phyloP scores from a whole-genome alignment of 495 filamentous ascomycete genomes.

The Talaromyces wortmannii region DNA sequence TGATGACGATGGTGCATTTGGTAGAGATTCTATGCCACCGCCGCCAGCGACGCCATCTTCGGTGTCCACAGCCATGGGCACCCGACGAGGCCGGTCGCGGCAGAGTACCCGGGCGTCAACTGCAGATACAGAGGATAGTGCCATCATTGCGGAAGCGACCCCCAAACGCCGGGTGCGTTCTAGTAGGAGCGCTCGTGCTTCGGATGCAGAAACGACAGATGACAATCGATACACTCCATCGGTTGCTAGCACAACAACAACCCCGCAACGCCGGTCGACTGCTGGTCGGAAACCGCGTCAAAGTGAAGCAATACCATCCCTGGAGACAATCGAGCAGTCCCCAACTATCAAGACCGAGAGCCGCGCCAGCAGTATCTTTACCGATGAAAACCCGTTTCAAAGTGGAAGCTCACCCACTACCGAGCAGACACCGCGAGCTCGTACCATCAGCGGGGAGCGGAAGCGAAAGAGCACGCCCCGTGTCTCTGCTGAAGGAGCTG shows the following conservation, averaged over 20 bases:
- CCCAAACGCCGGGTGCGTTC: constrained; percentile 33
- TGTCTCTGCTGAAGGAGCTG: constrained; percentile 28
- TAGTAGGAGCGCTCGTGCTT: constrained; percentile 47
- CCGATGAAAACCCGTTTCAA: constrained; percentile 90
- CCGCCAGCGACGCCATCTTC: constrained; percentile 36
- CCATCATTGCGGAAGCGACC: constrained; percentile 10
- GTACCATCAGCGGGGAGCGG: constrained; percentile 31
- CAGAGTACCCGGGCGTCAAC: constrained; percentile 31
- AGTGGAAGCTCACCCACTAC: constrained; percentile 60
- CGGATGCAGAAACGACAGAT: constrained; percentile 43
- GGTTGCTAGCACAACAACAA: constrained; percentile 9
- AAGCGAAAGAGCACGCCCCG: constrained; percentile 43
- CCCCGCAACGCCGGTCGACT: constrained; percentile 33
- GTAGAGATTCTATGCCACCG: constrained; percentile 34
- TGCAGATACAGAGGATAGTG: constrained; percentile 21
- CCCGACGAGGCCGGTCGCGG: constrained; percentile 27
- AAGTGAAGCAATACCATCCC: constrained; percentile 47
- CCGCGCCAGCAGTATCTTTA: constrained; percentile 57
- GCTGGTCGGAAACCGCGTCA: constrained; percentile 40
- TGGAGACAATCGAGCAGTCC: constrained; percentile 19
- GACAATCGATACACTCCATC: constrained; percentile 26
- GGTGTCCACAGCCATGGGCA: constrained; percentile 36
- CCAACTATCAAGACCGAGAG: constrained; percentile 28
- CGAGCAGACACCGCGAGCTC: constrained; percentile 16
- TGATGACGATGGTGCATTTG: constrained; percentile 27